These are phyloP conservation scores for Colletotrichum australisinense DNA, from an alignment of 2,329 filamentous ascomycete species.

Conservation along the genomic window DNA sequence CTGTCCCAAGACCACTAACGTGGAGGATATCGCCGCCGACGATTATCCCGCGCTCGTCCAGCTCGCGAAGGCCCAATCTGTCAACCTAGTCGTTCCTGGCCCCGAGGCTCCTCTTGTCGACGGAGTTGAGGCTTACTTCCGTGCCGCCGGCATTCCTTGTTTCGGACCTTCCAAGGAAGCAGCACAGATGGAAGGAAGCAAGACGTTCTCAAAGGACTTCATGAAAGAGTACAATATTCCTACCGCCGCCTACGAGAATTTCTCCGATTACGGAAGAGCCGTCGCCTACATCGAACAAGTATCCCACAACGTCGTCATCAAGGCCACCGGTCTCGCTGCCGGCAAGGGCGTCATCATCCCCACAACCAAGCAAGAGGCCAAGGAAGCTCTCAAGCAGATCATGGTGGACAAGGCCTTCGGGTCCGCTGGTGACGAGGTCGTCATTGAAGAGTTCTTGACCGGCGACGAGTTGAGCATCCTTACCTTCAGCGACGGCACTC, in stretches of 20 bases:
- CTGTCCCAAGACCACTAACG: conserved; percentile 68
- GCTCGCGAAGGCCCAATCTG: conserved; percentile 68
- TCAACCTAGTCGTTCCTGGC: conserved; percentile 79
- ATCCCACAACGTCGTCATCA: conserved; percentile 75
- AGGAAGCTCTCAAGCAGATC: conserved; percentile 72
- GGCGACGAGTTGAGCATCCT: conserved; percentile 78
- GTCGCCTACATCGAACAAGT: conserved; percentile 70
- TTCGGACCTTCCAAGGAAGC: conserved; percentile 78
- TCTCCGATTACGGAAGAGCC: conserved; percentile 70
- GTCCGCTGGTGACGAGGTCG: conserved; percentile 73
- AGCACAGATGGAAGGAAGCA: conserved; percentile 81
- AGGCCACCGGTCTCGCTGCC: conserved; percentile 79
- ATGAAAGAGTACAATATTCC: conserved; percentile 80
- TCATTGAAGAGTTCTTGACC: conserved; percentile 78
- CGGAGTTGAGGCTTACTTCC: conserved; percentile 79
- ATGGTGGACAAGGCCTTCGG: conserved; percentile 77
- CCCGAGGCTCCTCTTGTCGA: conserved; percentile 80
- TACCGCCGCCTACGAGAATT: conserved; percentile 78
- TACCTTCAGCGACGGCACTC: conserved; percentile 75
- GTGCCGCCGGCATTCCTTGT: conserved; percentile 66
- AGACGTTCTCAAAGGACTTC: conserved; percentile 83
- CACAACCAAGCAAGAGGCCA: conserved; percentile 66
- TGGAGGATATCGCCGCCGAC: conserved; percentile 56
- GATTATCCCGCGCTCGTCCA: conserved; percentile 72
- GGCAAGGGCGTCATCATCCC: conserved; percentile 71